Base-by-base conservation (phyloP, 2,329 filamentous ascomycete genomes). In the Arthroderma sp. region DNA sequence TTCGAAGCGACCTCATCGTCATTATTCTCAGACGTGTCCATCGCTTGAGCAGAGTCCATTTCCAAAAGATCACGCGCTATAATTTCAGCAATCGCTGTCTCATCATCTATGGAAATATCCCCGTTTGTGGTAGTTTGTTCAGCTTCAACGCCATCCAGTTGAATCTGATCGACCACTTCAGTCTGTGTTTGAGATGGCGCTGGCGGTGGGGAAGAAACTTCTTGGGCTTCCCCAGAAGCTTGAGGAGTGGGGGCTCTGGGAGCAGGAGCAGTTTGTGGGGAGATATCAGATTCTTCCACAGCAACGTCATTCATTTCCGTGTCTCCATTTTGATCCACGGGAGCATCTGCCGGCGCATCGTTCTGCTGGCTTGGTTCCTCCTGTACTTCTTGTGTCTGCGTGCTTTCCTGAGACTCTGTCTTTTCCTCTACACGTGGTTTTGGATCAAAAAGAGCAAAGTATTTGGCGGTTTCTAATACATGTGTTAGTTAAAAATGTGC, bases 31-130 rank as follows among this genome's bases (percentile, higher is more conserved):
- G 15, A 33, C 36, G 40, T 42, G 30, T 42, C 40, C 40, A 42
- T 42, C 15, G 36, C 41, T n/a, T 43, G 41, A 7, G 34, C 10
- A 9, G 30, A 7, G 33, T 58, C 56, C 29, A 56, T 45, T 10
- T 53, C 46, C 38, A 57, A 53, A 9, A 54, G 39, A 46, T 61
- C 61, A n/a, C 51, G 51, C 8, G 55, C 54, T 29, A 64, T 58
- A 11, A 58, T 53, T 1, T 55, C 49, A 30, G 59, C 55, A 38
- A 62, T 57, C 11, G 52, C 52, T 4, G 54, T 51, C 44, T 60
- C 57, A 36, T 60, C 57, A 29, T 50, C 49, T 10, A 49, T 31
- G 31, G 48, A 31, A 28, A 45, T 48, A 37, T 53, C 45, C 38
- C n/a, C 15, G 11, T 40, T 39, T 8, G 9, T 44, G 40, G 8